Conservation (phyloP, 148 eudicot genomes). For the Cornus kousa region DNA sequence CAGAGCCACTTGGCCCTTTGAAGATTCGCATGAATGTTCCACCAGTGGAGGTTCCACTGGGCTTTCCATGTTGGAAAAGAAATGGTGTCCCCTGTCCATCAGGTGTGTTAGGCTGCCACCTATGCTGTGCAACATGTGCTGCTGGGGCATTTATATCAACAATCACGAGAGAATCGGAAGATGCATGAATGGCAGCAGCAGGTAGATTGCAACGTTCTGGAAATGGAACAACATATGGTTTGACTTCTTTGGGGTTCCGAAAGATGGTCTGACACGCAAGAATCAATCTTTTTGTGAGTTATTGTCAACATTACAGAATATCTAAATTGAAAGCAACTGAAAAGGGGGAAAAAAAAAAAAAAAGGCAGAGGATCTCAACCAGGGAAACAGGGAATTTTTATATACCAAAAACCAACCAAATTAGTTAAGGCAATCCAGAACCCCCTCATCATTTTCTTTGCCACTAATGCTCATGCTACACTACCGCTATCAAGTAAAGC, state of each 20-base stretch:
- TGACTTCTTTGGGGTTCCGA: constrained; percentile 85
- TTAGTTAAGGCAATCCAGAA: not conserved
- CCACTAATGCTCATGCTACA: not conserved
- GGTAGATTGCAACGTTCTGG: constrained; percentile 98
- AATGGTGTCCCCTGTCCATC: constrained; percentile 95
- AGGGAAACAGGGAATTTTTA: not conserved
- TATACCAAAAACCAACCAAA: not conserved
- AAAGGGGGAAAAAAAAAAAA: not conserved
- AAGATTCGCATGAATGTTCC: constrained; percentile 95
- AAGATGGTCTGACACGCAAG: constrained; percentile 68
- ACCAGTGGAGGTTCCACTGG: constrained; percentile 51
- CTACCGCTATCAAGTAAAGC: not conserved
- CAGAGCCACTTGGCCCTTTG: constrained; percentile 59
- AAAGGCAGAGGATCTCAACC: not conserved
- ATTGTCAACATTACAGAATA: not conserved
- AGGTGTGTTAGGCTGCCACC: constrained; percentile 99
- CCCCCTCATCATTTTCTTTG: not conserved
- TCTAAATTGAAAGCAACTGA: not conserved
- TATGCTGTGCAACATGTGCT: constrained; percentile 90
- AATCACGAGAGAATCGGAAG: constrained; percentile 75
- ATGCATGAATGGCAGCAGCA: constrained; percentile 87
- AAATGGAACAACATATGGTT: constrained; percentile 64
- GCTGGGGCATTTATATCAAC: constrained; percentile 89
- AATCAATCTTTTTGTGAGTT: constrained; percentile 7
- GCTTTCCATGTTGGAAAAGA: constrained; percentile 87